Evolutionary conservation across 768 basidiomycete species (phyloP).

Genomic region (Pilatotrama ljubarskyi): DNA sequence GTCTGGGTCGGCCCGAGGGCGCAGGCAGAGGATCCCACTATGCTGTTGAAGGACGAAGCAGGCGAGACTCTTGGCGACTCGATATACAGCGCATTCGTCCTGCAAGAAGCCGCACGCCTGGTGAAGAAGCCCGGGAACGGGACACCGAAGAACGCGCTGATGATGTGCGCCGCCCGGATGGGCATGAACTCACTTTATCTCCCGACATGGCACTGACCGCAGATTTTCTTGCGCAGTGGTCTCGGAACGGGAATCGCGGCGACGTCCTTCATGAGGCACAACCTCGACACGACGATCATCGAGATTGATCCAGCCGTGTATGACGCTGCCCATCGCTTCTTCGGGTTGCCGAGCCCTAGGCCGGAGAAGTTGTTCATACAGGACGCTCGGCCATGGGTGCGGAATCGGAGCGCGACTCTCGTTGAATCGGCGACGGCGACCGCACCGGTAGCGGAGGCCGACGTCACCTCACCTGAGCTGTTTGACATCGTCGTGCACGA

Average conservation of each 20-base stretch:
- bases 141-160: slow-evolving; percentile 51
- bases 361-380: slow-evolving; percentile 64
- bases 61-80: slow-evolving; percentile 68
- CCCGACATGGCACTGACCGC: neutral
- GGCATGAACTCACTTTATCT: neutral
- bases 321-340: slow-evolving; percentile 73
- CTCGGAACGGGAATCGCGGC: slow-evolving; percentile 86
- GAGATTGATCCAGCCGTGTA: slow-evolving; percentile 95
- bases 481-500: slow-evolving; percentile 86
- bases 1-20: slow-evolving; percentile 65
- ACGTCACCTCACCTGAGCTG: slow-evolving; percentile 22
- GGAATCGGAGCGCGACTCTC: slow-evolving; percentile 37
- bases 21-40: slow-evolving; percentile 25
- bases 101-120: slow-evolving; percentile 84
- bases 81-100: slow-evolving; percentile 78
- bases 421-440: slow-evolving; percentile 28
- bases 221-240: slow-evolving; percentile 52
- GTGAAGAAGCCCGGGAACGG: slow-evolving; percentile 46
- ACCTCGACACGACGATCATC: slow-evolving; percentile 75
- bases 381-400: slow-evolving; percentile 77
- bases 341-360: slow-evolving; percentile 71
- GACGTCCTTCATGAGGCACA: slow-evolving; percentile 67
- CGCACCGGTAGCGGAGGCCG: neutral
- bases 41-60: slow-evolving; percentile 49
- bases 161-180: slow-evolving; percentile 56